Percentiles rank a stretch among this genome's conserved stretches.
These are phyloP conservation scores for Leptodermis oblonga DNA, from an alignment of 257 asterid species.

Conservation along the genomic window DNA sequence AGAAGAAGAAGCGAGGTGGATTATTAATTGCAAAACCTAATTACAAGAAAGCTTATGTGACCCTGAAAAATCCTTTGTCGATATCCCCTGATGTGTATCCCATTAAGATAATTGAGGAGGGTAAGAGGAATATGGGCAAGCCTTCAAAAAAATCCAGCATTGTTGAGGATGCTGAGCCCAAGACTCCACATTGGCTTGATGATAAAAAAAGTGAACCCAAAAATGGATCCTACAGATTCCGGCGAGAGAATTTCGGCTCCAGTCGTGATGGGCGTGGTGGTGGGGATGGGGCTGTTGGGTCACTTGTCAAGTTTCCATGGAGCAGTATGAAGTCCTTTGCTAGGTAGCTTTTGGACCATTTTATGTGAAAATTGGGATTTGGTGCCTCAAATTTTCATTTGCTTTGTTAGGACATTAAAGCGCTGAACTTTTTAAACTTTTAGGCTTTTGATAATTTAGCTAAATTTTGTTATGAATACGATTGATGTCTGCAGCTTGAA, in stretches of 20 bases:
- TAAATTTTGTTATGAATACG: not conserved
- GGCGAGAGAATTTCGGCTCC: conserved; percentile 33
- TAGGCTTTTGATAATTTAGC: not conserved
- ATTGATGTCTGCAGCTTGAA: not conserved
- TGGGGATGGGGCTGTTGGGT: conserved; percentile 12
- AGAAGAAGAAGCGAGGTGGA: conserved; percentile 90
- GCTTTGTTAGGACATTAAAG: not conserved
- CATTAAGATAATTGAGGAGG: conserved; percentile 61
- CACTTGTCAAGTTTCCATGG: conserved; percentile 71
- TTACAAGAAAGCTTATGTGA: conserved; percentile 89
- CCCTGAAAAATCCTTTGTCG: conserved; percentile 64
- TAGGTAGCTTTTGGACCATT: conserved; percentile 23
- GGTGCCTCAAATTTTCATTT: not conserved
- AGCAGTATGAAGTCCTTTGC: conserved; percentile 64
- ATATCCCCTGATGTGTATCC: conserved; percentile 72
- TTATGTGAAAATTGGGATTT: not conserved
- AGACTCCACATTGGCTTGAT: conserved; percentile 88
- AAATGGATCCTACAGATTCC: conserved; percentile 17
- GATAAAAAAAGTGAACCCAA: conserved; percentile 34
- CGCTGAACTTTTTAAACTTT: not conserved
- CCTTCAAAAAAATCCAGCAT: conserved; percentile 59
- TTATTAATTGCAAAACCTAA: conserved; percentile 61
- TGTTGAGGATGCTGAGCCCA: conserved; percentile 69
- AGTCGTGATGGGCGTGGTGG: conserved; percentile 24
- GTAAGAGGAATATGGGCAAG: conserved; percentile 41